Evolutionary conservation across 2,329 filamentous ascomycete genomes (phyloP).

Genomic region (Aphanocladium album): DNA sequence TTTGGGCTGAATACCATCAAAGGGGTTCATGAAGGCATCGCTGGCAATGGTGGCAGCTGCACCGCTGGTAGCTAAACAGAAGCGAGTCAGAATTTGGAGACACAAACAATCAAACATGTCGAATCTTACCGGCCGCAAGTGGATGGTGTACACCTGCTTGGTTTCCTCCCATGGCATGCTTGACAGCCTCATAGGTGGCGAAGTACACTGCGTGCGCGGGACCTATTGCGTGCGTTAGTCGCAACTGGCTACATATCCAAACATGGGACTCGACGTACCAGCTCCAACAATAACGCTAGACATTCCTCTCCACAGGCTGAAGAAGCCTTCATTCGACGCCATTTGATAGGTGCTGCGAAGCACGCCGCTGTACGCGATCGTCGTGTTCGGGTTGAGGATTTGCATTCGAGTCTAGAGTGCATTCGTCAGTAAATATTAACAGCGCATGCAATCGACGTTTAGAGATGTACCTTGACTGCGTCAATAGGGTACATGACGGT

Average conservation of each 20-base stretch:
- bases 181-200: conserved; percentile 94
- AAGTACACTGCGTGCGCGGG: conserved; percentile 98
- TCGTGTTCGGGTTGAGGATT: conserved; percentile 77
- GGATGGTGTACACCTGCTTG: conserved; percentile 83
- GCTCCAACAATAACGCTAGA: conserved; percentile 95
- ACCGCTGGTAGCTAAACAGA: conserved; percentile 73
- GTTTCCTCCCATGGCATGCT: conserved; percentile 93
- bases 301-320: conserved; percentile 93
- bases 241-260: not conserved
- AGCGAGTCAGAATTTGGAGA: not conserved
- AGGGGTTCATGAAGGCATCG: conserved; percentile 98
- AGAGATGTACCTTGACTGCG: conserved; percentile 74
- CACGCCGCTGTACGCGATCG: conserved; percentile 81
- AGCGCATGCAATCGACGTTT: not conserved
- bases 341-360: conserved; percentile 91
- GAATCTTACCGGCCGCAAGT: conserved; percentile 70
- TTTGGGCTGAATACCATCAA: conserved; percentile 68
- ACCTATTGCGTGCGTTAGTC: conserved; percentile 48
- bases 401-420: conserved; percentile 88
- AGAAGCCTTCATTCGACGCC: conserved; percentile 79
- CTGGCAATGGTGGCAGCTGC: conserved; percentile 94
- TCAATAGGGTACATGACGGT: conserved; percentile 99
- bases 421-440: conserved; percentile 18
- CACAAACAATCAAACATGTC: not conserved
- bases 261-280: conserved; percentile 51